phyloP scores from a whole-genome alignment of 306 rosid genomes.

The Quercus suber region DNA sequence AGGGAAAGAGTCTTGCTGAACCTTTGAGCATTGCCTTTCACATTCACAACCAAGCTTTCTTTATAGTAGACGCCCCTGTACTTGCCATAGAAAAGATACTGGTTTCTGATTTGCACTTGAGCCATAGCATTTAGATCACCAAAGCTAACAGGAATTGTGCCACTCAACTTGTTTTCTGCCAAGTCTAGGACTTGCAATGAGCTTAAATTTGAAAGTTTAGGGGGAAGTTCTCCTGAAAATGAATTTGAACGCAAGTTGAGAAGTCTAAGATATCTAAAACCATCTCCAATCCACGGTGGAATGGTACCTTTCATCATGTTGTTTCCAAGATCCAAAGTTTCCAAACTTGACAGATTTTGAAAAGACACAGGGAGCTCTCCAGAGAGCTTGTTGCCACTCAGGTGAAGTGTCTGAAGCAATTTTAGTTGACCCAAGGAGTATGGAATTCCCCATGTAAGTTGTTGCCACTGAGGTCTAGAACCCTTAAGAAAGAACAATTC shows the following conservation, averaged over 20 bases:
- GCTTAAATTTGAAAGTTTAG: slow-evolving; percentile 25
- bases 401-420: slow-evolving; percentile 27
- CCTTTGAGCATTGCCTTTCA: neutral
- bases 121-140: slow-evolving; percentile 28
- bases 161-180: slow-evolving; percentile 35
- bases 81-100: neutral
- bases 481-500: slow-evolving; percentile 26
- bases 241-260: slow-evolving; percentile 40
- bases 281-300: slow-evolving; percentile 39
- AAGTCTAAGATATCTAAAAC: slow-evolving; percentile 24
- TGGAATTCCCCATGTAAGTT: slow-evolving; percentile 34
- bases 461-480: slow-evolving; percentile 37
- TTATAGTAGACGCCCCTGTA: slow-evolving; percentile 1
- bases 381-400: slow-evolving; percentile 27
- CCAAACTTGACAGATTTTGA: slow-evolving; percentile 30
- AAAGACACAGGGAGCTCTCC: slow-evolving; percentile 42
- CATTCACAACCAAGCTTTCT: slow-evolving; percentile 23
- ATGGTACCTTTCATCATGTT: slow-evolving; percentile 28
- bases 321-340: slow-evolving; percentile 41
- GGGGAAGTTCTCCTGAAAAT: slow-evolving; percentile 33
- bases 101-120: neutral
- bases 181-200: slow-evolving; percentile 47
- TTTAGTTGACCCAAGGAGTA: slow-evolving; percentile 26
- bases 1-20: slow-evolving; percentile 38
- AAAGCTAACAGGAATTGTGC: slow-evolving; percentile 37